Evolutionary conservation across 2,329 filamentous ascomycete species (phyloP).

Genomic region (Diaporthe sp.): DNA sequence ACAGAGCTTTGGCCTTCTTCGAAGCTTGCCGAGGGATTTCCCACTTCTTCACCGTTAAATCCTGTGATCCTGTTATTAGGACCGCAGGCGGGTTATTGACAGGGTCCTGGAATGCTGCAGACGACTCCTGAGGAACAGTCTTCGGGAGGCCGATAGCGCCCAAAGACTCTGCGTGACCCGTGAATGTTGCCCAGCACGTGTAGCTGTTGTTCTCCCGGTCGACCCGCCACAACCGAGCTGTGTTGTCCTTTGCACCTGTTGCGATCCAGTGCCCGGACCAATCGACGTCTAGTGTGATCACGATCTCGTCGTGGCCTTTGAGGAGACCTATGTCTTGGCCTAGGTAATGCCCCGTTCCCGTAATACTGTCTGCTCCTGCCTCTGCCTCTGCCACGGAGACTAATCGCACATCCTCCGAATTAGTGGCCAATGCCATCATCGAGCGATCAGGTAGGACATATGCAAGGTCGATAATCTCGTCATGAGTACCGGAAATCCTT

Average conservation of each 20-base stretch:
- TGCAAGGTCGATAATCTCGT: conserved; percentile 95
- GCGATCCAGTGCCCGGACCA: conserved; percentile 98
- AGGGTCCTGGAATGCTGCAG: conserved; percentile 79
- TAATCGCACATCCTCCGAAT: conserved; percentile 92
- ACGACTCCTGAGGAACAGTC: conserved; percentile 74
- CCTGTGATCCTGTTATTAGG: conserved; percentile 92
- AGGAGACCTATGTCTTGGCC: conserved; percentile 90
- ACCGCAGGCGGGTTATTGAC: conserved; percentile 86
- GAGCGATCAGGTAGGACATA: conserved; percentile 87
- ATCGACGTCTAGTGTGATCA: conserved; percentile 94
- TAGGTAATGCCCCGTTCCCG: conserved; percentile 72
- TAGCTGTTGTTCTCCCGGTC: conserved; percentile 82
- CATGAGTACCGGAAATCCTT: conserved; percentile 94
- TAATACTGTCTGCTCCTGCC: conserved; percentile 45
- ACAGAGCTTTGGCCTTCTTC: conserved; percentile 76
- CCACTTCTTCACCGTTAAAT: conserved; percentile 96
- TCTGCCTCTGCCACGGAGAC: conserved; percentile 75
- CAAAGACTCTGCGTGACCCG: conserved; percentile 93
- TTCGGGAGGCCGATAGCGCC: conserved; percentile 90
- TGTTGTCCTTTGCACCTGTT: conserved; percentile 97
- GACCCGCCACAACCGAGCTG: conserved; percentile 89
- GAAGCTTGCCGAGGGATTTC: conserved; percentile 76
- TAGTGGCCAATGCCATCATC: conserved; percentile 90
- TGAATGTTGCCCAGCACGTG: conserved; percentile 69
- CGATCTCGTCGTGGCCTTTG: conserved; percentile 93